Conservation (phyloP, 805 yeast species). For the Candida incommunis region DNA sequence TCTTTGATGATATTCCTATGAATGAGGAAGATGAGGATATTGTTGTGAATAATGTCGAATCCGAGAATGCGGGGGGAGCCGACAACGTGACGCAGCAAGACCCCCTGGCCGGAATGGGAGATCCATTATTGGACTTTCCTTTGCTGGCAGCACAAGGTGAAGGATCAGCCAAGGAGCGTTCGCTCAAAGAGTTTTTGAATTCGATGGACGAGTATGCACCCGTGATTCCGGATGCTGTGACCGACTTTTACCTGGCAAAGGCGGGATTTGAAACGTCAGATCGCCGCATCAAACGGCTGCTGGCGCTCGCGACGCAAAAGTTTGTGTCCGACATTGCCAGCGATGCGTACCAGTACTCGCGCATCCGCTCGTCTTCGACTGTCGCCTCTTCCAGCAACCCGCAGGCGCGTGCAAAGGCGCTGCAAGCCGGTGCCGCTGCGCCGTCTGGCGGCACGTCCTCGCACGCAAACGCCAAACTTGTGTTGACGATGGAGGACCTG, state of each 20-base stretch:
- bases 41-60: neutral
- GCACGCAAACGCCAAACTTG: conserved; percentile 51
- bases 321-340: conserved; percentile 89
- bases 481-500: conserved; percentile 83
- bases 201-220: conserved; percentile 93
- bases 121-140: neutral
- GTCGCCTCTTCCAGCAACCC: conserved; percentile 81
- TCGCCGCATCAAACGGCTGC: conserved; percentile 59
- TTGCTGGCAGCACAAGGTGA: conserved; percentile 8
- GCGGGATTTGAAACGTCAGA: conserved; percentile 79
- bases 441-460: conserved; percentile 20
- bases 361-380: conserved; percentile 78
- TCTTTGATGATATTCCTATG: neutral
- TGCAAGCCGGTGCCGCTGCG: conserved; percentile 17
- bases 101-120: too few relatives aligned
- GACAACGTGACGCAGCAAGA: too few relatives aligned
- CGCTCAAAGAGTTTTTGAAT: conserved; percentile 68
- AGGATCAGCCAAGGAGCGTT: conserved; percentile 51
- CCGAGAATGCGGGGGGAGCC: neutral
- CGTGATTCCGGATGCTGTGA: conserved; percentile 90
- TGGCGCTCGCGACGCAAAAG: conserved; percentile 93
- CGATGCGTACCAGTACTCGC: conserved; percentile 89
- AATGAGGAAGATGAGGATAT: neutral
- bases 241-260: conserved; percentile 77
- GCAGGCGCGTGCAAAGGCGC: conserved; percentile 50